Conservation (phyloP, 495 filamentous ascomycete species). For the Aspergillus sparsus region DNA sequence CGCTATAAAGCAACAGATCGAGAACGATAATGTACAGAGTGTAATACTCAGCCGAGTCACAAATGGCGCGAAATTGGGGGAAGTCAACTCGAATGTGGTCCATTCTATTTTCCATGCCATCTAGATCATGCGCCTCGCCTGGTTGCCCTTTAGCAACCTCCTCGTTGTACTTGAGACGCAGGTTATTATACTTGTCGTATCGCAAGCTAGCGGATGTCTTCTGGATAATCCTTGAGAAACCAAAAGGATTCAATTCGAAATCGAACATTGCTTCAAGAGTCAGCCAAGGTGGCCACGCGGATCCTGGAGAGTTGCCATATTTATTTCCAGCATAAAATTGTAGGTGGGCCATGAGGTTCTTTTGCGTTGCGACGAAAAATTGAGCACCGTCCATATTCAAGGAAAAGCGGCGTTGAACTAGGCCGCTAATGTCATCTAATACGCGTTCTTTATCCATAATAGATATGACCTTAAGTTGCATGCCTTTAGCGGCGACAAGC, state of each 20-base stretch:
- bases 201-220: conserved; percentile 90
- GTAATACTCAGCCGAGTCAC: conserved; percentile 95
- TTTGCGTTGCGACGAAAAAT: conserved; percentile 94
- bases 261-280: conserved; percentile 98
- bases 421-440: conserved; percentile 86
- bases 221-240: conserved; percentile 92
- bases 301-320: conserved; percentile 81
- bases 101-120: conserved; percentile 70
- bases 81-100: conserved; percentile 97
- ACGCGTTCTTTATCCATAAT: conserved; percentile 96
- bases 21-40: conserved; percentile 96
- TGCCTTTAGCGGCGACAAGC: conserved; percentile 90
- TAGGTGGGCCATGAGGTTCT: conserved; percentile 79
- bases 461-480: conserved; percentile 94
- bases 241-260: conserved; percentile 86
- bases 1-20: conserved; percentile 90
- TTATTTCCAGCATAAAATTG: conserved; percentile 92
- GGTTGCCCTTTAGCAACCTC: conserved; percentile 70
- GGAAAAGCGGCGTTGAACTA: conserved; percentile 91
- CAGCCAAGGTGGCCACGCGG: conserved; percentile 96
- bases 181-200: conserved; percentile 97
- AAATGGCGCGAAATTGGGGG: conserved; percentile 85
- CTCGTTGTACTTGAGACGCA: conserved; percentile 96
- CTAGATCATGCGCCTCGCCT: conserved; percentile 33
- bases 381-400: conserved; percentile 95